Evolutionary conservation across 352 stramenopile genomes (phyloP).

Genomic region (Aphanomyces invadans): DNA sequence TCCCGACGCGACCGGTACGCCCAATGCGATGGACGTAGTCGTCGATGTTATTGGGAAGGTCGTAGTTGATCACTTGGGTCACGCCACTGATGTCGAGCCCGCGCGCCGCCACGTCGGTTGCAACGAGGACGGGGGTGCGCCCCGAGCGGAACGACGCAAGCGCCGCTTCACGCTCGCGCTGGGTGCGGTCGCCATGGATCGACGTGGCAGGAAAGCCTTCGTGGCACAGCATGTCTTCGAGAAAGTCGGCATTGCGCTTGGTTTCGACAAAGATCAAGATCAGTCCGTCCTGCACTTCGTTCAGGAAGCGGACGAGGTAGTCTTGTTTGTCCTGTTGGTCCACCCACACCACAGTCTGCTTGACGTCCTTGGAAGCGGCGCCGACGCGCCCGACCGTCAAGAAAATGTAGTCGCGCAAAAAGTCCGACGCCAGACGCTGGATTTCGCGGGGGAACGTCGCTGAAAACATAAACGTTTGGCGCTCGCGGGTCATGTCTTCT

Average conservation of each 20-base stretch:
- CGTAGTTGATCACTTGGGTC: constrained; percentile 96
- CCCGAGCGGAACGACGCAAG: constrained; percentile 90
- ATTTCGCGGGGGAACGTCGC: constrained; percentile 98
- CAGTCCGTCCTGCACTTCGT: constrained; percentile 83
- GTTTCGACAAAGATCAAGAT: constrained; percentile 99
- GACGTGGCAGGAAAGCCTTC: constrained; percentile 87
- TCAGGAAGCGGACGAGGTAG: constrained; percentile 94
- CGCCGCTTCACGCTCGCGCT: constrained; percentile 91
- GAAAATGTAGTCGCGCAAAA: constrained; percentile 99
- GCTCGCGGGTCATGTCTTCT: constrained; percentile 93
- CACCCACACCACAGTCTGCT: constrained; percentile 96
- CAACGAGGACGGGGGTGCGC: constrained; percentile 91
- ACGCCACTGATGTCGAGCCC: constrained; percentile 99
- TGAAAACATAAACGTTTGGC: constrained; percentile 99
- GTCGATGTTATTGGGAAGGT: constrained; percentile 98
- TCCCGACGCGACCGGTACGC: constrained; percentile 97
- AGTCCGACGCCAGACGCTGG: constrained; percentile 94
- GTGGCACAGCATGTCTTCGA: constrained; percentile 93
- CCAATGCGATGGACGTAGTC: constrained; percentile 99
- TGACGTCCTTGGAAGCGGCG: constrained; percentile 96
- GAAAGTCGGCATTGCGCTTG: constrained; percentile 94
- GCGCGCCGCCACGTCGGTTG: constrained; percentile 96
- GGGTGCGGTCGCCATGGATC: constrained; percentile 98
- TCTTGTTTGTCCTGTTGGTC: constrained; percentile 96
- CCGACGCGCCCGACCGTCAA: constrained; percentile 97